Conservation (phyloP, 2,329 filamentous ascomycete genomes). For the Pseudopithomyces maydicus region DNA sequence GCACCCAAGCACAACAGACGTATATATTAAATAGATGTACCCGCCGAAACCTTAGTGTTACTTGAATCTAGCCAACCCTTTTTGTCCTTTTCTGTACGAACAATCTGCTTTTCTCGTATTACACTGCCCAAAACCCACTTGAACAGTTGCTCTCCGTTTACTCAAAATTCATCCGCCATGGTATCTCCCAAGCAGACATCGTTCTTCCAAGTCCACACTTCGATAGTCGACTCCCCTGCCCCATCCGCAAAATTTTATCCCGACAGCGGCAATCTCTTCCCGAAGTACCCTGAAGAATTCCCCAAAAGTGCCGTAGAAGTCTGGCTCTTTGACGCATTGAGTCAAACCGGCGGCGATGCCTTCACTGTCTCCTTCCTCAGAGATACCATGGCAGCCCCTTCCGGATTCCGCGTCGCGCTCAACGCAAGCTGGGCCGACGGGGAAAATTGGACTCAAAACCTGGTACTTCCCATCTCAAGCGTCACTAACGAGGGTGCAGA, state of each 20-base stretch:
- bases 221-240: conserved; percentile 5
- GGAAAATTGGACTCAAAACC: conserved; percentile 5
- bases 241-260: conserved; percentile 7
- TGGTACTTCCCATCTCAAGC: conserved; percentile 5
- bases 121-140: too few relatives aligned
- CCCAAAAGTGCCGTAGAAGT: conserved; percentile 9
- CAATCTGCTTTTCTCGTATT: too few relatives aligned
- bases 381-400: conserved; percentile 2
- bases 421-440: conserved; percentile 9
- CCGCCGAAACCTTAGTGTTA: too few relatives aligned
- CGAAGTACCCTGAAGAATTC: conserved; percentile 9
- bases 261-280: conserved; percentile 8
- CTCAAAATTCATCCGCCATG: conserved; percentile 7
- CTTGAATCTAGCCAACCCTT: too few relatives aligned
- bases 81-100: too few relatives aligned
- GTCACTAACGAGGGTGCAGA: conserved; percentile 2
- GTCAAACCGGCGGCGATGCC: conserved; percentile 3
- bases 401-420: conserved; percentile 6
- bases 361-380: conserved; percentile 10
- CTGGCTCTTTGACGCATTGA: conserved; percentile 9
- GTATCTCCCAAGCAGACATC: conserved; percentile 2
- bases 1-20: too few relatives aligned
- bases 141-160: too few relatives aligned
- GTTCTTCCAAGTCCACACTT: conserved; percentile 2
- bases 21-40: too few relatives aligned